Evolutionary conservation across 805 yeast species (phyloP), one percentile per base, ranked within the genome.

Genomic region (Candida saitoana): DNA sequence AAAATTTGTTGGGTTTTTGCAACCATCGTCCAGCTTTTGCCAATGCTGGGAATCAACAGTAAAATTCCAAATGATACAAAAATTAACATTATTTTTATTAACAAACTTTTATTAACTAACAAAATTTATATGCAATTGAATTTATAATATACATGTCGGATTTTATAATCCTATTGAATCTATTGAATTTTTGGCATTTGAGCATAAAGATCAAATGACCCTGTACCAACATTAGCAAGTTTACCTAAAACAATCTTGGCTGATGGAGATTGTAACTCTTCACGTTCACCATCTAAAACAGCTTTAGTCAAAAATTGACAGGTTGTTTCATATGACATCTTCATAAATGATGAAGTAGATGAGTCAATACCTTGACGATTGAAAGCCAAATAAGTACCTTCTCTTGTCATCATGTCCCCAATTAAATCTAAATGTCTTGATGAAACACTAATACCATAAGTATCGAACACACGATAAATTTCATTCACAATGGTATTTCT

Each of bases 341-440:
- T 93, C 90, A 88, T 84, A 73, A 93, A 87, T 14, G 98, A 86
- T 5, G 98, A 90, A 1, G 97, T 89, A 11, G 93, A 80, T 1
- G 96, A 78, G 63, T 93, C 98, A 62, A 95, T 90, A 65, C 99
- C 99, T 70, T 88, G 96, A 75, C 99, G 87, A 67, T 88, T 90
- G 75, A 93, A 93, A 18, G 99, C 96, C 60, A 91, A 70, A 61
- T 90, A 93, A 2, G 95, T 79, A 58, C 99, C 99, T 67, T 93
- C 98, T 67, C 99, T 82, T 4, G 99, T 93, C 99, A 93, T 93
- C 88, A 87, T 87, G 66, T 93, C 99, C 50, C 95, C 99, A 64
- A 93, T 84, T 63, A 93, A 79, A 61, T 93, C 99, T 69, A 93
- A 80, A 71, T 93, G 99, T 65, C 99, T 87, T 41, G 80, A 72